Conservation (phyloP, 2,329 filamentous ascomycete genomes). For the Xylariaceae sp. region DNA sequence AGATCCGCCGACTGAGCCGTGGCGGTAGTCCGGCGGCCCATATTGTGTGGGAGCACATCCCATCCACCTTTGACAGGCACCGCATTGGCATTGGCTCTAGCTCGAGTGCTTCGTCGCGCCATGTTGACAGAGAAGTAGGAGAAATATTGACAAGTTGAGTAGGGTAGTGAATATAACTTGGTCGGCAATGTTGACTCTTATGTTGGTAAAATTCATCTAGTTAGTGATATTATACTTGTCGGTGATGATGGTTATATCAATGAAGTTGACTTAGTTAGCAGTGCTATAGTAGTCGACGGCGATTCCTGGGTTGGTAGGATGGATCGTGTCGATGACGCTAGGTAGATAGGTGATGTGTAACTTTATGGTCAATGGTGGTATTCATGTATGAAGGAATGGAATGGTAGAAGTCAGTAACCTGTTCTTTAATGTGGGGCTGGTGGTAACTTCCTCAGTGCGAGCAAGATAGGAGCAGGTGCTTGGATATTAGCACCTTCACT, state of each 20-base stretch:
- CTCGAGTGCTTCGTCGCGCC: constrained; percentile 23
- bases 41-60: constrained; percentile 37
- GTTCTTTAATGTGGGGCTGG: background rate
- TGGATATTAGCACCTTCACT: too few relatives aligned
- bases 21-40: constrained; percentile 29
- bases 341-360: background rate
- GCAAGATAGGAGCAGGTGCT: background rate
- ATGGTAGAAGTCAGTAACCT: background rate
- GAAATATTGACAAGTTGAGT: too few relatives aligned
- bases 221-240: too few relatives aligned
- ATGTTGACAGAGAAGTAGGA: constrained; percentile 11
- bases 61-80: constrained; percentile 30
- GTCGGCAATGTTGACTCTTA: background rate
- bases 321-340: too few relatives aligned
- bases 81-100: constrained; percentile 28
- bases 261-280: too few relatives aligned
- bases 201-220: too few relatives aligned
- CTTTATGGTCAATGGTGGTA: too few relatives aligned
- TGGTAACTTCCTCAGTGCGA: constrained; percentile 10
- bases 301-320: too few relatives aligned
- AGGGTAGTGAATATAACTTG: background rate
- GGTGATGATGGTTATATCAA: too few relatives aligned
- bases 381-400: background rate
- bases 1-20: background rate
- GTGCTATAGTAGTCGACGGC: too few relatives aligned